These are phyloP conservation scores for Rhizopus arrhizus DNA, from an alignment of 371 early-diverging fungal genomes.

Conservation along the genomic window DNA sequence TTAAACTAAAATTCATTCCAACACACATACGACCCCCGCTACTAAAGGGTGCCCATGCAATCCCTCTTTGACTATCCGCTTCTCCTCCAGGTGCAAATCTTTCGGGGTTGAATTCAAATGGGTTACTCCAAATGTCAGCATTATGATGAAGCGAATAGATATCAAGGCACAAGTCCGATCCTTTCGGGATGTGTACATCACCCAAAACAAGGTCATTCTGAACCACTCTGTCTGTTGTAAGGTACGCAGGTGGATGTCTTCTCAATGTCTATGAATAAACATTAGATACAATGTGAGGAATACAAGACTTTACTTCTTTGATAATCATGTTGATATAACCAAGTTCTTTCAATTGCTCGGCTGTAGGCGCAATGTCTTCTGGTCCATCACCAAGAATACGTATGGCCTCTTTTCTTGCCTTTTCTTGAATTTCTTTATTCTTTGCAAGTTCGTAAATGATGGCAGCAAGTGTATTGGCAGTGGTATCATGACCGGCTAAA, in stretches of 20 bases:
- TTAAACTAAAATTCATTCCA: constrained; percentile 57
- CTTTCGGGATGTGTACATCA: constrained; percentile 46
- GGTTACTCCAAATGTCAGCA: constrained; percentile 41
- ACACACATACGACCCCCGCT: constrained; percentile 56
- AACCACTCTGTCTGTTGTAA: constrained; percentile 27
- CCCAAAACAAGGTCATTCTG: constrained; percentile 41
- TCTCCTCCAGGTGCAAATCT: constrained; percentile 47
- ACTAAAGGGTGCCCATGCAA: constrained; percentile 53
- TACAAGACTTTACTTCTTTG: constrained; percentile 26
- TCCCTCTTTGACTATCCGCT: constrained; percentile 29
- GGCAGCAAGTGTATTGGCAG: constrained; percentile 49
- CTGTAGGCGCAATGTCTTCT: constrained; percentile 44
- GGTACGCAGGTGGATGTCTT: constrained; percentile 34
- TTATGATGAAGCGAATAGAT: constrained; percentile 40
- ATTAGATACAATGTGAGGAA: not conserved
- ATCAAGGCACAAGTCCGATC: constrained; percentile 37
- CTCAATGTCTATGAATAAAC: constrained; percentile 41
- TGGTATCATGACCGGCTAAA: constrained; percentile 57
- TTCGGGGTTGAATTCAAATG: constrained; percentile 53
- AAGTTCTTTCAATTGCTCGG: constrained; percentile 46
- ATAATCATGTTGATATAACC: constrained; percentile 49
- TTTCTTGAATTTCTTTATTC: constrained; percentile 52
- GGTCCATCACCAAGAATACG: constrained; percentile 51
- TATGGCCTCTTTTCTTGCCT: constrained; percentile 54
- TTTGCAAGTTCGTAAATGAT: constrained; percentile 48